Evolutionary conservation across 768 basidiomycete species (phyloP).

Genomic region (Termitomyces sp.): DNA sequence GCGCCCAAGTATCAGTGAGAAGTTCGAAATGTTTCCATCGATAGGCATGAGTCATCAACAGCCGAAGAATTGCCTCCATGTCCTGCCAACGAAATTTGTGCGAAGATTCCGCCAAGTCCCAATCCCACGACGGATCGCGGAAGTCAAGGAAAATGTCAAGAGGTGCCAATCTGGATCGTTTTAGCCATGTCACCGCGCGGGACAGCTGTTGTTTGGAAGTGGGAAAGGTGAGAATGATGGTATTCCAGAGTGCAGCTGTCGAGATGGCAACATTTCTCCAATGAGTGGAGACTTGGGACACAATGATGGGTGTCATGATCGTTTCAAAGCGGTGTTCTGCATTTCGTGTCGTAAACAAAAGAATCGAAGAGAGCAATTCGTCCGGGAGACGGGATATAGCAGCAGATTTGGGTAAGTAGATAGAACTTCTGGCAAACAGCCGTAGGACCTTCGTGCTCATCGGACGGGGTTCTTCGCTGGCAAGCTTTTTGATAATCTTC

Average conservation of each 20-base stretch:
- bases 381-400: constrained; percentile 25
- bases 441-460: constrained; percentile 14
- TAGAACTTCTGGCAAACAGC: constrained; percentile 12
- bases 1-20: constrained; percentile 59
- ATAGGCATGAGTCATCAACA: constrained; percentile 38
- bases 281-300: constrained; percentile 47
- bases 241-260: constrained; percentile 46
- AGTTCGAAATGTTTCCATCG: constrained; percentile 49
- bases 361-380: constrained; percentile 34
- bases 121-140: constrained; percentile 55
- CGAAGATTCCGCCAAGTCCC: constrained; percentile 40
- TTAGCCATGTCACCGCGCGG: constrained; percentile 34
- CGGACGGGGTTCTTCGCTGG: constrained; percentile 11
- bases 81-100: constrained; percentile 40
- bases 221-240: constrained; percentile 43
- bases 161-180: constrained; percentile 41
- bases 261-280: constrained; percentile 49
- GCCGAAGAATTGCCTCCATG: constrained; percentile 42
- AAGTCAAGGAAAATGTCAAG: constrained; percentile 54
- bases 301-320: constrained; percentile 22
- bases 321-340: constrained; percentile 21
- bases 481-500: constrained; percentile 11
- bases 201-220: constrained; percentile 31
- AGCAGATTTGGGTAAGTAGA: constrained; percentile 3
- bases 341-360: constrained; percentile 24